Evolutionary conservation across 1,284 basidiomycete genomes (phyloP), one percentile per base, ranked within the genome.

Genomic region (Cerrena zonata): DNA sequence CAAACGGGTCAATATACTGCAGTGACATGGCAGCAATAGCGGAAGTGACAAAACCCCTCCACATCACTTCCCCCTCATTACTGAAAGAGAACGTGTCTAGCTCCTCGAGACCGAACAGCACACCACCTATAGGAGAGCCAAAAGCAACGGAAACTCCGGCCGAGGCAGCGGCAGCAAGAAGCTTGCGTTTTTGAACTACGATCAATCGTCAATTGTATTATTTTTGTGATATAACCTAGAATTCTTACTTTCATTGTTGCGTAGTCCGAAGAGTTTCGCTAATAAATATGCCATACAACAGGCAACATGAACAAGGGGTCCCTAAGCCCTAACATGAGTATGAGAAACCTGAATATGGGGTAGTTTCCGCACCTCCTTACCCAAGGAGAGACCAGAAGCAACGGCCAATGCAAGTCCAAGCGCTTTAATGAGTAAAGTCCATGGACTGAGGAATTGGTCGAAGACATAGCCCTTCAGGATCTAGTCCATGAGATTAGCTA

Each of bases 101-200:
- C 61, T 88, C 84, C 74, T 86, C 84, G 13, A 87, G 71, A 11
- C 82, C 83, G 58, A 88, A 87, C 4, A 87, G 67, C 0, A 87
- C 84, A 4, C 84, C 85, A n/a, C 85, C 85, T 0, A 88, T 66
- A 11, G 85, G 85, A 59, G 82, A 85, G 34, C 85, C 85, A 61
- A 88, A 88, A 3, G 85, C 85, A 4, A 88, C 85, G 4, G 84
- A 85, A 25, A 88, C 82, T 23, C 85, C 85, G 1, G 85, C 84
- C 0, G 84, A 80, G 0, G 84, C 85, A 0, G 84, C 83, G 0
- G 84, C 83, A 0, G 84, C 82, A 13, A 86, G 66, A 18, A 86
- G 64, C 57, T 81, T 80, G 19, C 85, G 76, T 65, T 86, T 86
- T 56, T 82, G 80, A 13, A 78, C 84, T 86, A 24, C 22, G n/a